Evolutionary conservation across 2,329 filamentous ascomycete species (phyloP), one percentile per base, ranked within the genome.

Genomic region (Fusarium sambucinum): DNA sequence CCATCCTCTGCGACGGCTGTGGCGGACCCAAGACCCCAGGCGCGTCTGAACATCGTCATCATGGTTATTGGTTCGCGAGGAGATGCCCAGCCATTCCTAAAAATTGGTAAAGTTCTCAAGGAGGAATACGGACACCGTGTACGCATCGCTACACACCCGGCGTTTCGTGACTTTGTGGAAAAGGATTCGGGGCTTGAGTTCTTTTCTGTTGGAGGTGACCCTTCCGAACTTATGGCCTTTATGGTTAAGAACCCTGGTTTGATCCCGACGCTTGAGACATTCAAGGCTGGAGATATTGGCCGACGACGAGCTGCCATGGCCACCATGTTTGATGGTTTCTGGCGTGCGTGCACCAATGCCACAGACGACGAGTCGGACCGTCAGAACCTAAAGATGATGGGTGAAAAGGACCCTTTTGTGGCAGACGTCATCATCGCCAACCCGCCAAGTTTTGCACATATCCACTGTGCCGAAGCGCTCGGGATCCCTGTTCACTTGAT

Each of bases 341-440:
- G 92, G 92, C 81, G 90, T 29, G 89, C 91, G 1, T 95, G 92
- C 73, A 87, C 92, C 72, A 90, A 92, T 68, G 85, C 89, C 5
- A 92, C 89, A 0, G 91, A 93, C 66, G 89, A 92, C 67, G 75
- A 76, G 45, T 86, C 82, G 23, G 87, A 92, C 73, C 74, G 79
- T 2, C 79, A 82, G 14, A 92, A 90, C 69, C 73, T 86, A 30
- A 89, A 87, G 74, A 87, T 91, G 85, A 88, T 92, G 85, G 87
- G 86, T 1, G 77, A 83, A 9, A 88, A 85, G 66, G 75, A 83
- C 17, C 86, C 87, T 0, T 92, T 92, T 71, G 81, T 92, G 17
- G 90, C 90, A 0, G 89, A 96, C 74, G 90, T 88, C n/a, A 95
- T 96, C 71, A 95, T 96, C 62, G 92, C 92, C 0, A 96, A 96